Base-by-base conservation (phyloP, 2,329 filamentous ascomycete genomes). In the Claviceps humidiphila region DNA sequence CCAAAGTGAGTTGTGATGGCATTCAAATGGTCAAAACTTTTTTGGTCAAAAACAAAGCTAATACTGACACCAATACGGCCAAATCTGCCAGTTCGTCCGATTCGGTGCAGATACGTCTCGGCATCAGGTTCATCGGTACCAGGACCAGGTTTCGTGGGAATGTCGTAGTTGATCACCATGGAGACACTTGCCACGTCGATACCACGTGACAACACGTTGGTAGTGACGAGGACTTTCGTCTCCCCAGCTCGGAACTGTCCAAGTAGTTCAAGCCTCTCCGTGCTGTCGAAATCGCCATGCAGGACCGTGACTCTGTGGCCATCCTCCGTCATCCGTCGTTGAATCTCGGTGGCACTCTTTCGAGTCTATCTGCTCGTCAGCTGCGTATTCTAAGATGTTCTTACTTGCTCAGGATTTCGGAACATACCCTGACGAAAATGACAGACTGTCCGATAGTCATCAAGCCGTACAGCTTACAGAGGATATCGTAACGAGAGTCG, bases 141-240 rank as follows among this genome's bases (percentile, higher is more conserved):
- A 7, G 52, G 52, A 9, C 54, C 51, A 8, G 54, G 54, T 63
- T 85, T 84, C 74, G 85, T 86, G 24, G 85, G 85, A 53, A 89
- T 85, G 60, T 89, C 85, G 70, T 98, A 98, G 74, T 98, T 98
- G 75, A 98, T 89, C 51, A 98, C 93, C 84, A 98, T 93, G 9
- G 89, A 95, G 14, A 98, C 93, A 30, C 71, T 94, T 69, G 65
- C 97, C 73, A 82, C 80, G 64, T 98, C 93, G 62, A 98, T 97
- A 65, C 93, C 93, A 64, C 93, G 89, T 8, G 93, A 87, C 54
- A 98, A 79, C 40, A 98, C 90, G 64, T 98, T 98, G 60, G 93
- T 98, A 1, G 93, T 94, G 64, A 98, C 96, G 56, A 98, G 83
- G 8, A 98, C 93, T 73, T 98, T 98, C 63, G 89, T 89, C 54